Percentiles rank a stretch among this genome's conserved stretches.
Conservation (phyloP, 805 yeast species). For the Ogataea paraovalis region DNA sequence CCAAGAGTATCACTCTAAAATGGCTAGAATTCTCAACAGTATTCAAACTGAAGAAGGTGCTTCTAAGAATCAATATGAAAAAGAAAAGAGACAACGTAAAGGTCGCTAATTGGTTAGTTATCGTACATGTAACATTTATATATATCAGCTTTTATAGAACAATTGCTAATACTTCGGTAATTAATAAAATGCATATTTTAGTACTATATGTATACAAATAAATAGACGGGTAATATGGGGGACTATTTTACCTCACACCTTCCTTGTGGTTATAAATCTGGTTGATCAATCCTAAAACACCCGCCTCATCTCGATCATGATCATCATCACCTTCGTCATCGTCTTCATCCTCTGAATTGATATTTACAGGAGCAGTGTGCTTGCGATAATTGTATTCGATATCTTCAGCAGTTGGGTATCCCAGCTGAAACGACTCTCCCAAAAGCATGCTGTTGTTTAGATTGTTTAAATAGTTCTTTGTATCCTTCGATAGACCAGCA, state of each 20-base stretch:
- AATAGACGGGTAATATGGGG: no score
- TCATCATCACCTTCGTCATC: slow-evolving; percentile 25
- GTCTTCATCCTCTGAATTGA: background rate
- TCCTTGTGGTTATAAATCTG: slow-evolving; percentile 63
- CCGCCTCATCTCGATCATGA: slow-evolving; percentile 26
- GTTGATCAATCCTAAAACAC: slow-evolving; percentile 72
- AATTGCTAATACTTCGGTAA: background rate
- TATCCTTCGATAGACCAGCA: slow-evolving; percentile 25
- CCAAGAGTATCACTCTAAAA: slow-evolving; percentile 80
- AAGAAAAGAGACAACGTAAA: slow-evolving; percentile 69
- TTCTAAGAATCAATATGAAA: slow-evolving; percentile 87
- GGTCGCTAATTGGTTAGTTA: slow-evolving; percentile 28
- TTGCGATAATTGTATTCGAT: slow-evolving; percentile 5
- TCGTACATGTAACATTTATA: background rate
- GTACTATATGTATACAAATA: background rate
- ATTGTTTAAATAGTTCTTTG: slow-evolving; percentile 19
- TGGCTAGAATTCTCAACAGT: slow-evolving; percentile 80
- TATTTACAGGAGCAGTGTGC: background rate
- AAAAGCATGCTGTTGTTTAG: slow-evolving; percentile 31
- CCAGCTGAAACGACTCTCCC: slow-evolving; percentile 43
- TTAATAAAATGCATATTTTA: background rate
- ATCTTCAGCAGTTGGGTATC: slow-evolving; percentile 30
- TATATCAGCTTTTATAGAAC: background rate
- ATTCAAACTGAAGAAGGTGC: slow-evolving; percentile 94
- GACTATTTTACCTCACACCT: slow-evolving; percentile 8